A percentile compares a stretch with the other conserved stretches of the same genome.
phyloP scores from a whole-genome alignment of 169 alveolate species.

The Cystoisospora suis region DNA sequence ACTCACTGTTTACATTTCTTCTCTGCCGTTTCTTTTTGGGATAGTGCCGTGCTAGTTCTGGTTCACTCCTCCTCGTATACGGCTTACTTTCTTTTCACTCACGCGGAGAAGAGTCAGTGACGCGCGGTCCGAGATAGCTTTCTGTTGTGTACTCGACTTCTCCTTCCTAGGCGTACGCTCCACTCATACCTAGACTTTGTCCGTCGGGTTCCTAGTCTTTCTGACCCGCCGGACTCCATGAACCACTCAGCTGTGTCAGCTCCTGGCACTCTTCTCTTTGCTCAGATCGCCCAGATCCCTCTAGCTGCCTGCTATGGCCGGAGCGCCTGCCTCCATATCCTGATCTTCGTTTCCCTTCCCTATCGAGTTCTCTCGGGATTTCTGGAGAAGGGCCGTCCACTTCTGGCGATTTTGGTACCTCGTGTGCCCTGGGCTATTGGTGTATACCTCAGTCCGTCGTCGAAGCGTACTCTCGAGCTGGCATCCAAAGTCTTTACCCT shows the following conservation, averaged over 20 bases:
- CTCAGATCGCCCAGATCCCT: conserved; percentile 14
- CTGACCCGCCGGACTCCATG: background rate
- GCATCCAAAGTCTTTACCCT: conserved; percentile 48
- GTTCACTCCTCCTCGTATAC: no score
- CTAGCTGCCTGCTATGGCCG: background rate
- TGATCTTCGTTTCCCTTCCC: background rate
- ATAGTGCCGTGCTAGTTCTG: no score
- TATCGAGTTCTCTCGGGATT: background rate
- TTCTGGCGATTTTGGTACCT: background rate
- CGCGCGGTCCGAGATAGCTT: background rate
- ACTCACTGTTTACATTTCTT: no score
- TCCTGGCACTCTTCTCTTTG: background rate
- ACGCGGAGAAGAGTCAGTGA: background rate
- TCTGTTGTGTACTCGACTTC: background rate
- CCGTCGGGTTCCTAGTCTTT: background rate
- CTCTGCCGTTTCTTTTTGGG: no score
- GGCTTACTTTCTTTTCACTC: no score
- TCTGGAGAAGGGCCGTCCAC: background rate
- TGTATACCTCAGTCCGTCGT: background rate
- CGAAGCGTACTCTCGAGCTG: conserved; percentile 35
- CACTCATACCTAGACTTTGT: background rate
- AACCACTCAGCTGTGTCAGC: background rate
- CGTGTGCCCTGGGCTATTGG: background rate
- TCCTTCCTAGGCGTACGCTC: background rate
- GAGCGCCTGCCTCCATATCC: background rate